Base-by-base conservation (phyloP, 1,284 basidiomycete genomes). In the Erythrobasidium hasegawianum region DNA sequence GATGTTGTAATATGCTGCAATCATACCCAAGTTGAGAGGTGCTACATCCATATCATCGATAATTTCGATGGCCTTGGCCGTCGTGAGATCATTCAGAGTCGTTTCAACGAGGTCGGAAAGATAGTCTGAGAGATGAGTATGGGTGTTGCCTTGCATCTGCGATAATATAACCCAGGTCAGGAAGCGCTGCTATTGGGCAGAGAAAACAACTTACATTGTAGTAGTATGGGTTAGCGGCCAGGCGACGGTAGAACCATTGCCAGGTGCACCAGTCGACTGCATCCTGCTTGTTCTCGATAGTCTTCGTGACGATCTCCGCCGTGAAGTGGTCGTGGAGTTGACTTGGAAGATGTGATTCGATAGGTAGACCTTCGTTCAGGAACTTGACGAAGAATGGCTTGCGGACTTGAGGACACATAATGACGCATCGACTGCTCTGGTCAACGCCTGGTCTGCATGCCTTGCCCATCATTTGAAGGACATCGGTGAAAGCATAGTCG, bases 381-480 rank as follows among this genome's bases (percentile, higher is more conserved):
- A 98, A 97, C 79, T 98, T 98, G 80, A 95, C 97, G 83, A 96
- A 97, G 68, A 75, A 75, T 38, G 72, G 72, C 56, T 75, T 75
- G 57, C 74, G 72, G 5, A 72, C 64, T 76, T 95, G 89, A 75
- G 98, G 95, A 75, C 90, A 93, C 89, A 98, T 95, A 56, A 98
- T 80, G 8, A 99, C 87, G 75, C 93, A 97, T 18, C 91, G 87
- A 71, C 89, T 92, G 62, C 86, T 86, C 11, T 87, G 85, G 72
- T 97, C 94, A 69, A 91, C 86, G 54, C 80, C 79, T 16, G 95
- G 92, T 27, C 92, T 85, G 76, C 93, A 97, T 1, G 95, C 94
- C 20, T 88, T 85, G 47, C 96, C 96, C 85, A 98, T 96, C 95
- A 98, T 98, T 76, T 98, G 94, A 1, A 98, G 83, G 11, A 98